Evolutionary conservation across 306 rosid genomes (phyloP), one percentile per base, ranked within the genome.

Genomic region (Arachis stenosperma): DNA sequence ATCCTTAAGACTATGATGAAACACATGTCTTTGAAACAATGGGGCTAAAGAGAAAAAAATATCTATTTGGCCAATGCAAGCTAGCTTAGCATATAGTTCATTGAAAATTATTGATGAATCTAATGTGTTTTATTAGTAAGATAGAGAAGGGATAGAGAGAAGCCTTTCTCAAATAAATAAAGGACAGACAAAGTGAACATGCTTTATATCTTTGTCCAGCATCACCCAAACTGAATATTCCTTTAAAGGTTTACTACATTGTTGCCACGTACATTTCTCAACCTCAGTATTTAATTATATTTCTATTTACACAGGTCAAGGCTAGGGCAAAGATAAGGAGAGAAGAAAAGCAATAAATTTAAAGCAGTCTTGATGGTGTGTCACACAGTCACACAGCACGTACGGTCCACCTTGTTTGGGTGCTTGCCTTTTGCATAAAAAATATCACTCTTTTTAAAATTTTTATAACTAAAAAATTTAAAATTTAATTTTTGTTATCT

Each of bases 211-310:
- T 67, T 75, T 66, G 71, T 76, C 42, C 3, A 10, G 5, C 5
- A 61, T 65, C 64, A 78, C 69, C 73, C 80, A 73, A 73, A 62
- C 78, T 84, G 87, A 80, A 80, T 84, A 80, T 84, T 80, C 82
- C 58, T 17, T 62, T 4, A 46, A 62, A 56, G 36, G 13, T 64
- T 64, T 61, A 64, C 72, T 69, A 73, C 36, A 77, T 76, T 51
- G 55, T 5, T 58, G 87, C 80, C 87, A 79, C 80, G 84, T 71
- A 11, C 48, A 0, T 14, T 44, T 42, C 50, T 42, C n/a, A 33
- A 33, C 37, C 4, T 33, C 37, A 33, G 0, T 2, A 33, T 33
- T 33, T 33, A 33, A 33, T 33, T 33, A 2, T 33, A 33, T 2
- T 33, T 33, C 4, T 33, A 33, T 33, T 33, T 33, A 33, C 50